These are phyloP conservation scores for Podosphaera fusca DNA, from an alignment of 2,329 filamentous ascomycete genomes.

Conservation along the genomic window DNA sequence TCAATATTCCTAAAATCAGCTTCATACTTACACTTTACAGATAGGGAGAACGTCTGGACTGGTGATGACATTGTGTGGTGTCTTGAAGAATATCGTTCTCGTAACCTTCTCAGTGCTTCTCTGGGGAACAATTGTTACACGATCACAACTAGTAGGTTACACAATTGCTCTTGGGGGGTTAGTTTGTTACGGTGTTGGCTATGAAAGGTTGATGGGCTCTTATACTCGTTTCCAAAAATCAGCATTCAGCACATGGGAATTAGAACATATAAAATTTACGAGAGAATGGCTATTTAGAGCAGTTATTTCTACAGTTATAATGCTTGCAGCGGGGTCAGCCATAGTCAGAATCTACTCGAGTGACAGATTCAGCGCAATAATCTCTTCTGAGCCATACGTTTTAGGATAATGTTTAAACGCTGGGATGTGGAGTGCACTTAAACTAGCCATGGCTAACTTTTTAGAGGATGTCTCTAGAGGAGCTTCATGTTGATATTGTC, in stretches of 20 bases:
- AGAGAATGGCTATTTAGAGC: no score
- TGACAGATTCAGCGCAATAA: no score
- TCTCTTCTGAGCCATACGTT: no score
- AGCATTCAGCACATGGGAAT: constrained; percentile 2
- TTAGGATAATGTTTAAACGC: no score
- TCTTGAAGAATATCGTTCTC: constrained; percentile 66
- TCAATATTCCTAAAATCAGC: not conserved
- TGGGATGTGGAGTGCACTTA: no score
- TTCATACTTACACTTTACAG: constrained; percentile 19
- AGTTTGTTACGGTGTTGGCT: constrained; percentile 36
- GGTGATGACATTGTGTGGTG: constrained; percentile 62
- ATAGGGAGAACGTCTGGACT: constrained; percentile 72
- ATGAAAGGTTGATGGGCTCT: constrained; percentile 5
- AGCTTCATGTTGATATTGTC: no score
- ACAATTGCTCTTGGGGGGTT: constrained; percentile 54
- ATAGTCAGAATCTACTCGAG: no score
- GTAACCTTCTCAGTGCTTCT: constrained; percentile 58
- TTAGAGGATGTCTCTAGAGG: no score
- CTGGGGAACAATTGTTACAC: constrained; percentile 53
- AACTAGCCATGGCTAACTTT: no score
- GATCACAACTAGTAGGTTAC: constrained; percentile 62
- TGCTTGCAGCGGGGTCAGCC: no score
- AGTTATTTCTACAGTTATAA: no score
- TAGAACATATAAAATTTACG: not conserved
- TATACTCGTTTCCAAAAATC: constrained; percentile 1